Base-by-base conservation (phyloP, 2,329 filamentous ascomycete genomes). In the Arthrobotrys megalospora region DNA sequence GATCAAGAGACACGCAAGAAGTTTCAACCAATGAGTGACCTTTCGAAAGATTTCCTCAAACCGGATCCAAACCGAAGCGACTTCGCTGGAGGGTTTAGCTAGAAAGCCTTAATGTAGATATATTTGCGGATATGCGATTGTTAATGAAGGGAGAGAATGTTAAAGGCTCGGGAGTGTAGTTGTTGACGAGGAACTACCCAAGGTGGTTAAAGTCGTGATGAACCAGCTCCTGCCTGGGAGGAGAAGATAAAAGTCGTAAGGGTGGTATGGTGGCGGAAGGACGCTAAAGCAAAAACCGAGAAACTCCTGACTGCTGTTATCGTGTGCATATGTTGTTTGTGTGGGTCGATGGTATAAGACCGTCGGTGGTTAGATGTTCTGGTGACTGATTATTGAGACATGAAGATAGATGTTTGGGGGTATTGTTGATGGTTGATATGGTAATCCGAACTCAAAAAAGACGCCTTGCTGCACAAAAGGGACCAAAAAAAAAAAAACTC, bases 301-400 rank as follows among this genome's bases (percentile, higher is more conserved):
- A 78, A 78, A 78, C 75, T 78, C 75, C 75, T 78, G 21, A 62
- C 75, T 78, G 62, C 63, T 78, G 75, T 72, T 72, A 78, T 78
- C 75, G 75, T 78, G 73, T 77, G 80, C 79, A 75, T 80, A 81
- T 83, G 81, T 58, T 58, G 53, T 43, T 60, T 80, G 82, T 82
- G 81, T 79, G 81, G 75, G 67, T 81, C 82, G 83, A 83, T 82
- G 83, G 83, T 83, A 82, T 83, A 84, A 28, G 83, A 84, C 80
- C 78, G 79, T 79, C 79, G 79, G 67, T 64, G 45, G 66, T 66
- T 67, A 80, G 79, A 82, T 70, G 80, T 80, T 65, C 58, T 63
- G 24, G 67, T 67, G 67, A 63, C 19, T 72, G 75, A 72, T 78
- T 78, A 78, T 78, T 67, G 75, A 78, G 75, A 78, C 75, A 78